Percentiles rank a stretch among this genome's conserved stretches.
Conservation (phyloP, 2,329 filamentous ascomycete genomes). For the Fusarium xylarioides region DNA sequence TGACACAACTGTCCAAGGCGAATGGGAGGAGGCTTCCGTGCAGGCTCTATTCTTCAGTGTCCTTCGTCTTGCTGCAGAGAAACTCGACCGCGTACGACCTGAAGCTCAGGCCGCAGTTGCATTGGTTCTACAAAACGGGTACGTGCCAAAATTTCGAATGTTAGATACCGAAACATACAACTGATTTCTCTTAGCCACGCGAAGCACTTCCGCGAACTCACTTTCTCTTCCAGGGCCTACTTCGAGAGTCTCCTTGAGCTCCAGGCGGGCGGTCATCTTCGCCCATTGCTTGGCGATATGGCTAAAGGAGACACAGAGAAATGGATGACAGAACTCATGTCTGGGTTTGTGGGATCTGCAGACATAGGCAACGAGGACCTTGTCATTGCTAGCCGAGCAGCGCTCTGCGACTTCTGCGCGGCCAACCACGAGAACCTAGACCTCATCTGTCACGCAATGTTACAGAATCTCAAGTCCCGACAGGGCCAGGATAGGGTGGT, state of each 20-base stretch:
- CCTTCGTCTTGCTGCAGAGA: constrained; percentile 82
- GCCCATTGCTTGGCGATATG: constrained; percentile 49
- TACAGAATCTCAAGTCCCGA: constrained; percentile 62
- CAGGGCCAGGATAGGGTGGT: constrained; percentile 74
- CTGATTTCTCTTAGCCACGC: constrained; percentile 47
- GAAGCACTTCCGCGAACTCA: constrained; percentile 49
- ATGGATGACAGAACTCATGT: constrained; percentile 65
- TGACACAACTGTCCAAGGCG: neutral
- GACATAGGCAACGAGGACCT: constrained; percentile 82
- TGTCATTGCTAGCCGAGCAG: constrained; percentile 73
- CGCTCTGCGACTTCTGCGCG: constrained; percentile 66
- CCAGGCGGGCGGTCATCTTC: constrained; percentile 49
- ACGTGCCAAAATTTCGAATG: constrained; percentile 33
- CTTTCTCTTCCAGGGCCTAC: constrained; percentile 68
- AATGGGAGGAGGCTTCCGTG: constrained; percentile 46
- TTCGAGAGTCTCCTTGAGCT: constrained; percentile 64
- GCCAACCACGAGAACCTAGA: constrained; percentile 51
- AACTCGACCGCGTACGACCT: constrained; percentile 84
- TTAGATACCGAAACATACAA: constrained; percentile 10
- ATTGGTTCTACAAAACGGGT: constrained; percentile 58
- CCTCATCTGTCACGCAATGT: constrained; percentile 60
- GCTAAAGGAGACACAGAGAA: constrained; percentile 43
- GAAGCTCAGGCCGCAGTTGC: constrained; percentile 67
- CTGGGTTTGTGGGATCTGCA: constrained; percentile 76
- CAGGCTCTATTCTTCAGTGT: constrained; percentile 58